Evolutionary conservation across 768 basidiomycete species (phyloP), one percentile per base, ranked within the genome.

Genomic region (Boletus sp.): DNA sequence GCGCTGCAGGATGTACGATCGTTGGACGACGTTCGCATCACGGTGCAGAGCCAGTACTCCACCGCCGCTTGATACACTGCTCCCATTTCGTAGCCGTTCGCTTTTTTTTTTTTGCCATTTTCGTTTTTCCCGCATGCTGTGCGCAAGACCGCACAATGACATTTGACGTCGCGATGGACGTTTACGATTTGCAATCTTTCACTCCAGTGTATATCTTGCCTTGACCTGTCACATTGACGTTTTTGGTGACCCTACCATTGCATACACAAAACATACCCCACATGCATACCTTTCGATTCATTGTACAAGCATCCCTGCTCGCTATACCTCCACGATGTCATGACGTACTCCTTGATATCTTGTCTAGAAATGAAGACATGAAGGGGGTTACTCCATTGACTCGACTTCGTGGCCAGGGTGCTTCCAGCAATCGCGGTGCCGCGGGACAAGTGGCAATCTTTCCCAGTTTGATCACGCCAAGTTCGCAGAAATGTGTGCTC

Each of bases 141-240:
- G 64, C 40, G 54, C 63, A 13, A 56, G 54, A 47, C 44, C 56
- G 53, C 60, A 65, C 47, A 53, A 43, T 25, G 42, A 37, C 37
- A 46, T 37, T 34, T 34, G 10, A 57, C 44, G 53, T 50, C 45
- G 10, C 25, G 3, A 63, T 38, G 56, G 50, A 64, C 56, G 19
- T 58, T 65, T 42, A 62, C 17, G 50, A 53, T 44, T n/a, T 27
- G 14, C n/a, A 17, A 6, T 2, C 21, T 34, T 50, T 21, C 29
- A 30, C 39, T n/a, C 34, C 5, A n/a, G 2, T 52, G 43, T 38
- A 60, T 37, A 17, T 17, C n/a, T 41, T 11, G 19, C 47, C 27
- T 40, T 17, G 19, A 56, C n/a, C n/a, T n/a, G n/a, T n/a, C n/a
- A n/a, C 25, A 5, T 41, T 8, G 5, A 41, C 29, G 42, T 47